Conservation (phyloP, 75 land plant species). For the Pinus tabuliformis region DNA sequence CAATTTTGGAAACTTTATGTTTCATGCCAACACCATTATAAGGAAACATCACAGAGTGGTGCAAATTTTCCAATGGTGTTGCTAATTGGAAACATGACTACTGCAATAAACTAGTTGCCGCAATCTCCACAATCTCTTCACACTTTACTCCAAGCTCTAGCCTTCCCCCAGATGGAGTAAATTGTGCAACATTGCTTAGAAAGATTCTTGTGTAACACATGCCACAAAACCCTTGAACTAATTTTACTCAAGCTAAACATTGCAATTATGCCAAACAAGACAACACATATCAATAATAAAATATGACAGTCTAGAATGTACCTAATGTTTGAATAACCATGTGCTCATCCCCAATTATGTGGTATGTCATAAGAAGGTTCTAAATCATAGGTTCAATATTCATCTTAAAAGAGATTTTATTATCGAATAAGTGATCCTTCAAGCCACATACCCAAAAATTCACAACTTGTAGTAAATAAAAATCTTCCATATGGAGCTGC, state of each 20-base stretch:
- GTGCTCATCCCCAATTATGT: constrained; percentile 39
- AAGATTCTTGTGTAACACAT: constrained; percentile 25
- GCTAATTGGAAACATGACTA: neutral
- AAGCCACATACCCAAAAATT: constrained; percentile 38
- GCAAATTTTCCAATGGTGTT: neutral
- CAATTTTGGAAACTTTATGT: constrained; percentile 21
- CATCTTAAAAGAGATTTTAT: constrained; percentile 25
- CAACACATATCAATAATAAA: neutral
- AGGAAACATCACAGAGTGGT: neutral
- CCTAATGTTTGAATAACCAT: constrained; percentile 40
- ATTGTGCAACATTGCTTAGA: constrained; percentile 44
- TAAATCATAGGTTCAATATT: constrained; percentile 24
- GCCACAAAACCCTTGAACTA: too few species aligned
- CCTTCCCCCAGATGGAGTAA: constrained; percentile 39
- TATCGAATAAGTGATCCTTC: constrained; percentile 34
- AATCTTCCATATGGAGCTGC: constrained; percentile 29
- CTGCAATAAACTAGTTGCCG: constrained; percentile 1
- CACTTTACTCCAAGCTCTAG: constrained; percentile 28
- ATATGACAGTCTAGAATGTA: neutral
- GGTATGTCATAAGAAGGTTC: constrained; percentile 18
- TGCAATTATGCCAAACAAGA: neutral
- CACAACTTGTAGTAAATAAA: constrained; percentile 30
- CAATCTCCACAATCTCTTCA: constrained; percentile 17
- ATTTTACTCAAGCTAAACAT: neutral
- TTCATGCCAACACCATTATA: neutral